phyloP scores from a whole-genome alignment of 257 asterid species.

The Linderniella brevidens region DNA sequence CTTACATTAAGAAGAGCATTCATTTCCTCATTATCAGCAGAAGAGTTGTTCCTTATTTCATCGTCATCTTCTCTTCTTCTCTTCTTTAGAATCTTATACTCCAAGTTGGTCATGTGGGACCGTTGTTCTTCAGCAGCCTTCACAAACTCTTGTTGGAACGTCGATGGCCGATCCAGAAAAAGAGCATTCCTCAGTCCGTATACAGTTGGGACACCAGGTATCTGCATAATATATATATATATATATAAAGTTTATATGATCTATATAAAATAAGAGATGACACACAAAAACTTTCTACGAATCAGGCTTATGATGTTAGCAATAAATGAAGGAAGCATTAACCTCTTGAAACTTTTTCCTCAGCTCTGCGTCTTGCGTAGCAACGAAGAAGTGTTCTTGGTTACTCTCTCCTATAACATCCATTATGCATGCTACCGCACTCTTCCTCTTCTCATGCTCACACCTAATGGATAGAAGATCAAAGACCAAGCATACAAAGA shows the following conservation, averaged over 20 bases:
- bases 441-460: constrained; percentile 65
- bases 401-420: constrained; percentile 72
- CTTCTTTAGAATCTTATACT: constrained; percentile 30
- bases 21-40: constrained; percentile 26
- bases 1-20: constrained; percentile 13
- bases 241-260: no score
- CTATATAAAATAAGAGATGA: no score
- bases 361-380: constrained; percentile 76
- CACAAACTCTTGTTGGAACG: constrained; percentile 45
- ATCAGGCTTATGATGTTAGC: no score
- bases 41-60: constrained; percentile 29
- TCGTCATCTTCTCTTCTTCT: constrained; percentile 20
- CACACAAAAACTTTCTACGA: no score
- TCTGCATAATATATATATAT: constrained; percentile 19
- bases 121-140: constrained; percentile 61
- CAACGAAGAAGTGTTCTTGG: constrained; percentile 75
- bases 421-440: constrained; percentile 50
- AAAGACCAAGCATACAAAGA: background rate
- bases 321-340: constrained; percentile 1
- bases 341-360: constrained; percentile 71
- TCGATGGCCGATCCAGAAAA: constrained; percentile 71
- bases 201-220: constrained; percentile 79
- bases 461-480: constrained; percentile 34
- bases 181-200: constrained; percentile 73
- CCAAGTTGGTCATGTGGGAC: constrained; percentile 53